Conservation (phyloP, 331 rosid genomes). For the Erythrophleum ivorense region DNA sequence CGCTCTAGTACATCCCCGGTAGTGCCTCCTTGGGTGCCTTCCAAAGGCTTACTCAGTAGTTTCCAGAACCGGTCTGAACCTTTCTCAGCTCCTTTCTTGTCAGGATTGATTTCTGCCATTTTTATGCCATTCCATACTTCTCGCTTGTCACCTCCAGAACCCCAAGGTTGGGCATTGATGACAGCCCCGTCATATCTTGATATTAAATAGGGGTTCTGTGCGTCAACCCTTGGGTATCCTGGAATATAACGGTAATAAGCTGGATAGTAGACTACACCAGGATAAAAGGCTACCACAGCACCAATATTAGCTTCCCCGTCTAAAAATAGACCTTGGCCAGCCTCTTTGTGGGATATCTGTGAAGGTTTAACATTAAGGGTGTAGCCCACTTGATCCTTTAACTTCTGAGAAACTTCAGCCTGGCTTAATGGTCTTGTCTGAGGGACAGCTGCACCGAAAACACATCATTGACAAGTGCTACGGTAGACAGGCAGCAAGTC, state of each 20-base stretch:
- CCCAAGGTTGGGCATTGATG: slow-evolving; percentile 91
- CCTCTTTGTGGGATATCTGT: slow-evolving; percentile 74
- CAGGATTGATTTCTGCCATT: slow-evolving; percentile 37
- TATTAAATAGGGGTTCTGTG: slow-evolving; percentile 81
- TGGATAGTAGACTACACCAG: slow-evolving; percentile 81
- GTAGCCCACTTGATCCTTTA: slow-evolving; percentile 76
- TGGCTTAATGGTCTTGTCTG: slow-evolving; percentile 59
- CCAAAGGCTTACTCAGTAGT: slow-evolving; percentile 80
- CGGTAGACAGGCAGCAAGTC: slow-evolving; percentile 33
- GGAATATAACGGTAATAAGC: slow-evolving; percentile 88
- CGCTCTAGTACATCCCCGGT: slow-evolving; percentile 65
- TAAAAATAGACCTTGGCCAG: slow-evolving; percentile 81
- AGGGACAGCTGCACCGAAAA: slow-evolving; percentile 75
- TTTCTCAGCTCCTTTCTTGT: slow-evolving; percentile 50
- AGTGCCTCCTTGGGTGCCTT: slow-evolving; percentile 48
- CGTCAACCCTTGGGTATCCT: slow-evolving; percentile 84
- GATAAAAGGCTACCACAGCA: slow-evolving; percentile 80
- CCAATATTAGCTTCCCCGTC: slow-evolving; percentile 80
- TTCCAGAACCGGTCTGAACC: slow-evolving; percentile 77
- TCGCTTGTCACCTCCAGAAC: slow-evolving; percentile 68
- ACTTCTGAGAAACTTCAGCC: slow-evolving; percentile 64
- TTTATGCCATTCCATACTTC: slow-evolving; percentile 65
- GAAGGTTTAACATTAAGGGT: slow-evolving; percentile 74
- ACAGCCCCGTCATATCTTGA: slow-evolving; percentile 84
- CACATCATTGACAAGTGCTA: slow-evolving; percentile 50